A percentile compares a stretch with the other conserved stretches of the same genome.
Conservation (phyloP, 1,139 yeast species). For the Suhomyces guaymorum region DNA sequence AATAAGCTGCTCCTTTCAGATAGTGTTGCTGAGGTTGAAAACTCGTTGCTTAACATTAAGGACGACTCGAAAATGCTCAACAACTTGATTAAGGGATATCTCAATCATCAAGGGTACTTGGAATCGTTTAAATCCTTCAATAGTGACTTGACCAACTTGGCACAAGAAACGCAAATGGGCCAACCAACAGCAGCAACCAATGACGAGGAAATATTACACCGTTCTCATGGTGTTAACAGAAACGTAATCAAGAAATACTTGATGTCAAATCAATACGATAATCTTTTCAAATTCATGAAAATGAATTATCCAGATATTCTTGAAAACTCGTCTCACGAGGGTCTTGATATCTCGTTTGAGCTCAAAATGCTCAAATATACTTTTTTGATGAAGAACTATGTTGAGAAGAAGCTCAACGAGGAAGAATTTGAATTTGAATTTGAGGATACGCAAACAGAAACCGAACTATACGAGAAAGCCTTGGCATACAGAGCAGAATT, state of each 20-base stretch:
- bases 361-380: constrained; percentile 54
- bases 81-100: constrained; percentile 63
- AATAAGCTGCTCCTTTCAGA: constrained; percentile 7
- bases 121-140: constrained; percentile 67
- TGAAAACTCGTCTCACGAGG: constrained; percentile 23
- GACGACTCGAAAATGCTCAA: constrained; percentile 45
- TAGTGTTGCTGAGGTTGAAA: constrained; percentile 18
- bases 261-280: constrained; percentile 49
- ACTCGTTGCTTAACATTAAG: constrained; percentile 25
- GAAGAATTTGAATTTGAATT: constrained; percentile 21
- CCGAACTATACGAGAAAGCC: constrained; percentile 14
- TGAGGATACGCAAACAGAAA: constrained; percentile 12
- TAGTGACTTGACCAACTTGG: constrained; percentile 39
- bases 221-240: constrained; percentile 48
- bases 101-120: constrained; percentile 71
- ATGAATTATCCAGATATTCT: constrained; percentile 45
- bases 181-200: constrained; percentile 2
- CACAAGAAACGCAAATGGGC: constrained; percentile 17
- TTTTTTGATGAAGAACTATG: constrained; percentile 24
- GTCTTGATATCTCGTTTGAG: constrained; percentile 48
- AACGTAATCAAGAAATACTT: constrained; percentile 52
- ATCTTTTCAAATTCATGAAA: constrained; percentile 44
- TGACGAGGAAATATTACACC: constrained; percentile 19
- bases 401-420: constrained; percentile 22
- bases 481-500: constrained; percentile 13